A percentile compares a stretch with the other conserved stretches of the same genome.
These are phyloP conservation scores for Suhomyces panamericanus DNA, from an alignment of 1,139 yeast species.

Conservation along the genomic window DNA sequence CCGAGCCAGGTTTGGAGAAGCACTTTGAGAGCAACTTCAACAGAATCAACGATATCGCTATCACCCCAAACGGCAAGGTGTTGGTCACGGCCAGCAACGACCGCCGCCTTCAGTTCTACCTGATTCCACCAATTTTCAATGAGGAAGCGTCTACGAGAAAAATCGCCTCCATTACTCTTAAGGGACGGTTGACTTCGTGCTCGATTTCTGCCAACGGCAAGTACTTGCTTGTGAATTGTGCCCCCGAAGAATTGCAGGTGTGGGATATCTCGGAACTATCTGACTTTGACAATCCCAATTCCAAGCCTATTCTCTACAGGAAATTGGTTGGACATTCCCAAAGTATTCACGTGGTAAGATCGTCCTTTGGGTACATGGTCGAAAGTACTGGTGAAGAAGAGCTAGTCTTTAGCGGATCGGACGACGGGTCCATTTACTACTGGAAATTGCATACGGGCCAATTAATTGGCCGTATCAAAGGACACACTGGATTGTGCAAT, in stretches of 20 bases:
- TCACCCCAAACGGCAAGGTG: conserved; percentile 63
- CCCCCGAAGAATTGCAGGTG: conserved; percentile 77
- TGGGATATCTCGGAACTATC: conserved; percentile 55
- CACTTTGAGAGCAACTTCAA: conserved; percentile 32
- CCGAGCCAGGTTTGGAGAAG: conserved; percentile 10
- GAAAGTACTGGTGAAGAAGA: conserved; percentile 54
- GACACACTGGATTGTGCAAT: conserved; percentile 69
- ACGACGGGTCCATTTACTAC: conserved; percentile 73
- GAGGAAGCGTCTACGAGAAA: conserved; percentile 37
- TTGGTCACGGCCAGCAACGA: conserved; percentile 67
- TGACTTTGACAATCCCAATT: conserved; percentile 7
- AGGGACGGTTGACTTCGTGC: conserved; percentile 44
- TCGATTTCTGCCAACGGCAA: conserved; percentile 43
- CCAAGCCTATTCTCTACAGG: conserved; percentile 46
- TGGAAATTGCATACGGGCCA: conserved; percentile 82
- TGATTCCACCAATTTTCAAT: conserved; percentile 38
- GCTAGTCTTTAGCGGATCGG: conserved; percentile 77
- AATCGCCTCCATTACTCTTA: conserved; percentile 35
- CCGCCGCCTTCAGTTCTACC: conserved; percentile 54
- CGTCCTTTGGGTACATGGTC: conserved; percentile 66
- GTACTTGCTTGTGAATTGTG: conserved; percentile 60
- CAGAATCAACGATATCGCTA: conserved; percentile 64
- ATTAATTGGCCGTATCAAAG: conserved; percentile 56
- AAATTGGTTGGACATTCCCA: conserved; percentile 75
- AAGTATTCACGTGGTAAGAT: conserved; percentile 67